Evolutionary conservation across 2,329 filamentous ascomycete genomes (phyloP), one percentile per base, ranked within the genome.

Genomic region (Stemphylium beticola): DNA sequence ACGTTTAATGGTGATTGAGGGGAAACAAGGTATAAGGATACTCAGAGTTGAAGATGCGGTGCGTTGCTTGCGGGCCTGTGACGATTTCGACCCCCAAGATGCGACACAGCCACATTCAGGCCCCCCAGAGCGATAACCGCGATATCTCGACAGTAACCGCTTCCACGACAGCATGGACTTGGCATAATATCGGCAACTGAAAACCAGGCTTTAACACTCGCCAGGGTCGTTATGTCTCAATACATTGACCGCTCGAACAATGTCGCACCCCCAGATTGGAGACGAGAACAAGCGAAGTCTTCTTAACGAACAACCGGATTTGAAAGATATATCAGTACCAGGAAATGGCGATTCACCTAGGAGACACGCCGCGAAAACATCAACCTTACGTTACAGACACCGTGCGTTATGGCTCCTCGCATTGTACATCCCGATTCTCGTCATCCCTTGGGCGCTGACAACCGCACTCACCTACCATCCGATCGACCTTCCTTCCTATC

Each of bases 311-410:
- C 38, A 40, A 26, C 11, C 38, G 1, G 38, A 40, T 14, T 40
- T 20, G 14, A 12, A 40, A 22, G 20, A 40, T n/a, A 40, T 20
- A 8, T 22, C 24, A 4, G 26, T 40, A 22, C 20, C 17, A 4
- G n/a, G 38, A 24, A 40, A 12, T 8, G 22, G 6, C 2, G 22
- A 7, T 7, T 12, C 20, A 15, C 20, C 20, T n/a, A 26, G 14
- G 10, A 24, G 20, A 14, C 22, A 14, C 20, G 22, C 22, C 38
- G 14, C 14, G 10, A n/a, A 54, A 10, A 14, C 4, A 17, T 42
- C 37, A 15, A 49, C 24, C 10, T 44, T 57, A 7, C 39, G 49
- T 11, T 57, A 57, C 37, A 45, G 54, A 24, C 44, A 44, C 29
- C 33, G 54, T 22, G 39, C 54, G 20, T 29, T 57, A 2, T 43